These are phyloP conservation scores for Pugionium dolabratum DNA, from an alignment of 345 rosid genomes.

Conservation along the genomic window DNA sequence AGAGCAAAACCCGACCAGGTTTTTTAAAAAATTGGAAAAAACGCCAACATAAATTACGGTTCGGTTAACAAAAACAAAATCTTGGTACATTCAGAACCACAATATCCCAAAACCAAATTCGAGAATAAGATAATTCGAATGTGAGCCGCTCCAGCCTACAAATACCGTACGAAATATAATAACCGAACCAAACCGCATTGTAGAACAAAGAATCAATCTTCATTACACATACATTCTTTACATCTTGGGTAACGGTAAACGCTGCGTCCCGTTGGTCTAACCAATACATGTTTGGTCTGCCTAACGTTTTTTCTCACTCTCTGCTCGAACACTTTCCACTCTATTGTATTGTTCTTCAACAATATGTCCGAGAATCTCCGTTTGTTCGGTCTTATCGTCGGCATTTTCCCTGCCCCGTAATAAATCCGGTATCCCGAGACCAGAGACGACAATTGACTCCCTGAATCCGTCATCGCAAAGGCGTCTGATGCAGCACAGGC, in stretches of 20 bases:
- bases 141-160: too few species aligned
- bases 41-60: too few species aligned
- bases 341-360: slow-evolving; percentile 69
- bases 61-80: too few species aligned
- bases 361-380: slow-evolving; percentile 73
- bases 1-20: too few species aligned
- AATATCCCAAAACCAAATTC: too few species aligned
- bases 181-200: not conserved
- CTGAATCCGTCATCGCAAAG: slow-evolving; percentile 97
- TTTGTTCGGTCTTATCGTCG: slow-evolving; percentile 84
- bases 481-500: slow-evolving; percentile 80
- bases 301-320: slow-evolving; percentile 90
- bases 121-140: too few species aligned
- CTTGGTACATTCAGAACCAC: too few species aligned
- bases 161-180: too few species aligned
- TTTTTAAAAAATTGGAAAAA: too few species aligned
- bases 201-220: slow-evolving; percentile 35
- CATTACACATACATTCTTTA: slow-evolving; percentile 79
- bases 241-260: slow-evolving; percentile 85
- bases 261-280: slow-evolving; percentile 83
- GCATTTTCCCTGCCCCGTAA: slow-evolving; percentile 91
- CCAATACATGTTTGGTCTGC: slow-evolving; percentile 81
- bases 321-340: slow-evolving; percentile 87
- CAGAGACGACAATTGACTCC: slow-evolving; percentile 86
- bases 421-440: slow-evolving; percentile 86